Percentiles rank a stretch among this genome's conserved stretches.
Conservation (phyloP, 208 protist species). For the Acanthamoeba castellanii region DNA sequence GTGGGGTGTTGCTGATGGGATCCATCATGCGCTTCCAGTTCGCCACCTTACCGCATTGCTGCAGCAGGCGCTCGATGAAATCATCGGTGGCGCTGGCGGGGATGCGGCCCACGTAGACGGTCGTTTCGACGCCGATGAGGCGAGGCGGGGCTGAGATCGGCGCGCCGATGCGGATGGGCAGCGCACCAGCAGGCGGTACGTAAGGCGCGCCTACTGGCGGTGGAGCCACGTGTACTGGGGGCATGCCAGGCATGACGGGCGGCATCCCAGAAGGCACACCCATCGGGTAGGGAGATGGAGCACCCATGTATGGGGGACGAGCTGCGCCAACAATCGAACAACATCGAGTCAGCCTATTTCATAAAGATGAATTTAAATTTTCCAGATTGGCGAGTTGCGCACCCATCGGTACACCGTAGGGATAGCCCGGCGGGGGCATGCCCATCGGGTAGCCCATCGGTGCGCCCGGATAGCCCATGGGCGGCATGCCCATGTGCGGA, state of each 20-base stretch:
- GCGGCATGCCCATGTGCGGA: not conserved
- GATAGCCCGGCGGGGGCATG: constrained; percentile 16
- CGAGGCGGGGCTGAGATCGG: not conserved
- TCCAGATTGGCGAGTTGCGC: not conserved
- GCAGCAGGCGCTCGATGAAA: constrained; percentile 77
- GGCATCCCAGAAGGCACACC: not conserved
- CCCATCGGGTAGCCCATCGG: constrained; percentile 25
- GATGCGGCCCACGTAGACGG: constrained; percentile 81
- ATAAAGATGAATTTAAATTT: not conserved
- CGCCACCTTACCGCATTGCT: constrained; percentile 76
- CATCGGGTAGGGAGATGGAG: not conserved
- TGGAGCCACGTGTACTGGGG: not conserved
- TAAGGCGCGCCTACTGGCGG: not conserved
- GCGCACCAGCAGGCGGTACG: not conserved
- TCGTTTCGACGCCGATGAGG: constrained; percentile 40
- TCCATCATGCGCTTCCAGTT: constrained; percentile 82
- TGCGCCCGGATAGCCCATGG: constrained; percentile 1
- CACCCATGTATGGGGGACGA: constrained; percentile 2
- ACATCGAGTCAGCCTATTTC: too few species aligned
- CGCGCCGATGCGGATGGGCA: not conserved
- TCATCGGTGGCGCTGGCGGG: constrained; percentile 74
- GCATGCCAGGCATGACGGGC: not conserved
- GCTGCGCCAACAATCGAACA: not conserved
- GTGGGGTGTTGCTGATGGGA: constrained; percentile 72
- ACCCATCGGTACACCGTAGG: not conserved